Evolutionary conservation across 2,329 filamentous ascomycete genomes (phyloP), one percentile per base, ranked within the genome.

Genomic region (Purpureocillium takamizusanense): DNA sequence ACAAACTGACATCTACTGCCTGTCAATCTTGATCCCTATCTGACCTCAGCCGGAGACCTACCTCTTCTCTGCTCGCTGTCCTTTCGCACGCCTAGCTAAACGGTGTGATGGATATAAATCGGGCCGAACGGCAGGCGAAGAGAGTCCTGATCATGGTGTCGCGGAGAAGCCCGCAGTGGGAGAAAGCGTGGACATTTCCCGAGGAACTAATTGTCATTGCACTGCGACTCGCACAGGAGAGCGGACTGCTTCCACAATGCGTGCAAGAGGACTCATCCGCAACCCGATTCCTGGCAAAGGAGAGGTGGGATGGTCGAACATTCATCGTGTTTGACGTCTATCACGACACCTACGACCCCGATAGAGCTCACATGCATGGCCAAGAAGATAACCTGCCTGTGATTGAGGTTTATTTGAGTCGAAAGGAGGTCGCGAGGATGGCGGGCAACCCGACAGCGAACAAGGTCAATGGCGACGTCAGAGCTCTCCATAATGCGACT

Each of bases 261-360:
- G 28, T 18, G 17, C 25, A 3, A 21, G 17, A 41, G 12, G 17
- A 31, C 11, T n/a, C 15, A 14, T 15, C 11, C 3, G 35, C 30
- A 4, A 15, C 31, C 25, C 28, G 25, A 29, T 30, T 43, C 38
- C 18, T 45, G 7, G 41, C 41, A 27, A 40, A 29, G 18, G 43
- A 45, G 28, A 45, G 31, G 35, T 43, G 41, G 38, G 36, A 45
- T 37, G 9, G 29, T 33, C 41, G 37, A 1, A 43, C 31, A 5
- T 41, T 33, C 18, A 43, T 47, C 14, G 40, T 46, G 23, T 48
- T 48, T 35, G 41, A 43, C 34, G 15, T 46, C 35, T 42, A 43
- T 36, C 38, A 48, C 38, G 40, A 42, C 16, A 37, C 40, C 36
- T 46, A 47, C n/a, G 30, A 46, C 31, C 39, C 45, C 15, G 33